Evolutionary conservation across 345 rosid species (phyloP), one percentile per base, ranked within the genome.

Genomic region (Chamaenerion angustifolium): DNA sequence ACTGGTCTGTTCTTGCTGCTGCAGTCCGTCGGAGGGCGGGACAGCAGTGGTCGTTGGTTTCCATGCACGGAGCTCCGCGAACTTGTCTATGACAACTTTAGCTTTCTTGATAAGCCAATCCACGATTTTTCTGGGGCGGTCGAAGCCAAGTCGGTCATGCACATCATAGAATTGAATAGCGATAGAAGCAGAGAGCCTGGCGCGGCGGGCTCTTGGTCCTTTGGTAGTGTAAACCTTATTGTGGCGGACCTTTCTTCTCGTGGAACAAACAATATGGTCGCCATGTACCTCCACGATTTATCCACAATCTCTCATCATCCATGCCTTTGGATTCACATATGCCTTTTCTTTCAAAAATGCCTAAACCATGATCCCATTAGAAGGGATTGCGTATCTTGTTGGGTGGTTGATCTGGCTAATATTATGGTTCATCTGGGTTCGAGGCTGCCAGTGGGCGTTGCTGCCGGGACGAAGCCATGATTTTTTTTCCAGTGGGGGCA

Each of bases 121-220:
- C 9, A 88, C 93, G 11, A 89, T 95, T 55, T 88, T 85, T 62
- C 97, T 88, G 12, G 97, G 97, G 10, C 97, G 74, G 66, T 88
- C 97, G 54, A 72, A 80, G 35, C 97, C 97, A n/a, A 88, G 86
- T 10, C 97, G 79, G 57, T 88, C 97, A 68, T 88, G 97, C 16
- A 85, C 93, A 59, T 88, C 97, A 67, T 88, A 88, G 75, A 88
- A 85, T 45, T 85, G 95, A 45, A 88, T 88, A 47, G 97, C 97
- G 15, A 94, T 88, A 61, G 72, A 87, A 16, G 95, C 95, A 0
- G 97, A 80, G 51, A 88, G 93, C 10, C 97, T 80, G 40, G 85
- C 95, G 13, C 97, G 89, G 42, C 97, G 75, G 75, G 85, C 97
- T 56, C 95, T 71, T 11, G 89, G 83, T 13, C 97, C 95, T 67